Base-by-base conservation (phyloP, 768 basidiomycete species). In the Leccinum variicolor region DNA sequence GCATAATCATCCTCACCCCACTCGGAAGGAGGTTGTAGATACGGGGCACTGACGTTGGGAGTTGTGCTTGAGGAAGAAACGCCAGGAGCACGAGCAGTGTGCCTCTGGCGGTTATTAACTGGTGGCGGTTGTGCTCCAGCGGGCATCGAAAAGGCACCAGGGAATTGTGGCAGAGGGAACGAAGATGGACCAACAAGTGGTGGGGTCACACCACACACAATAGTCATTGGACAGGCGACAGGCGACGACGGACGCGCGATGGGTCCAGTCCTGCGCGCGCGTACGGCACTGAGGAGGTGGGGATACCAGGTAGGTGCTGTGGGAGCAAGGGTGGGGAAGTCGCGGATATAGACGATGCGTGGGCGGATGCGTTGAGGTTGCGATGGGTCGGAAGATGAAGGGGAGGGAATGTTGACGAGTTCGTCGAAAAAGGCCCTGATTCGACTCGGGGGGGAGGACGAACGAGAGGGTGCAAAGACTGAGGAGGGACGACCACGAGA, bases 191-290 rank as follows among this genome's bases (percentile, higher is more conserved):
- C 79, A 14, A 83, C 74, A n/a, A 93, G 74, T 4, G 90, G 75
- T 26, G 94, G 92, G 1, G 89, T 86, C 65, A 92, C 84, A n/a
- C 93, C 92, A 64, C 96, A 90, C 17, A 97, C 78, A 49, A 97
- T 92, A 8, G 87, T 84, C 64, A 87, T 90, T 3, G 93, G 91
- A 66, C 84, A 84, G 34, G 72, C 62, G 13, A 85, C 80, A 1
- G 84, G 80, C n/a, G 84, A 82, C 6, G 83, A 77, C 11, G 84
- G 78, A 28, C 84, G 77, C 1, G 84, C 73, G 8, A 87, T 74
- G 3, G 86, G 78, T 2, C 88, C 86, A 61, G 84, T 80, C 31
- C 94, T 83, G 36, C 92, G 81, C 55, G 85, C 78, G 45, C 86
- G 83, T n/a, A 95, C 89, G 13, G 91, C 87, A 28, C 83, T 78